Conservation (phyloP, 2,329 filamentous ascomycete genomes). For the Camillea tinctor region DNA sequence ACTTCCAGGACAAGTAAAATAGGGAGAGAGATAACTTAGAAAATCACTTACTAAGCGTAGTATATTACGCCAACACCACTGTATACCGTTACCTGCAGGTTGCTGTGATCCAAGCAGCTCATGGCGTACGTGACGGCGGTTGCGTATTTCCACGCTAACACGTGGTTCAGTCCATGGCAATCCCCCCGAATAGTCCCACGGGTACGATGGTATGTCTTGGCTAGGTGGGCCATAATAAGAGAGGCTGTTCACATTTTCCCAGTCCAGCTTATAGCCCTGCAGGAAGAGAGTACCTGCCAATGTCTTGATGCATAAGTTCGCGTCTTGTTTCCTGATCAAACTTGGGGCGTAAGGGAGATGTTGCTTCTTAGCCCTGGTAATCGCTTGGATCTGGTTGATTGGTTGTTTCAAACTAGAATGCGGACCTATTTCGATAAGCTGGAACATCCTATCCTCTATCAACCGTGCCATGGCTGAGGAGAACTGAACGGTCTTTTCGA, state of each 20-base stretch:
- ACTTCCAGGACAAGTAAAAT: too few species aligned
- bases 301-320: conserved; percentile 1
- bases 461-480: neutral
- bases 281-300: conserved; percentile 10
- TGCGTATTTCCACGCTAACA: conserved; percentile 9
- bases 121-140: conserved; percentile 3
- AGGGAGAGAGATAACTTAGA: too few species aligned
- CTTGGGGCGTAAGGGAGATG: neutral
- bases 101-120: neutral
- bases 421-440: conserved; percentile 16
- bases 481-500: conserved; percentile 15
- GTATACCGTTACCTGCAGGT: conserved; percentile 12
- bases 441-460: neutral
- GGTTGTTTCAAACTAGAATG: conserved; percentile 36
- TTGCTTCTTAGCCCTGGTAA: neutral
- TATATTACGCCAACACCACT: conserved; percentile 20
- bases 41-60: too few species aligned
- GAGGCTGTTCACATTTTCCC: conserved; percentile 4
- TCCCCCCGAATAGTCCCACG: conserved; percentile 34
- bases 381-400: conserved; percentile 29
- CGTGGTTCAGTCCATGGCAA: conserved; percentile 14
- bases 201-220: conserved; percentile 33
- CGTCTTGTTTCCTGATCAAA: conserved; percentile 2
- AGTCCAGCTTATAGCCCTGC: conserved; percentile 2
- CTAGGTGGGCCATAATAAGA: neutral